Evolutionary conservation across 2,329 filamentous ascomycete species (phyloP).

Genomic region (Talaromyces funiculosus): DNA sequence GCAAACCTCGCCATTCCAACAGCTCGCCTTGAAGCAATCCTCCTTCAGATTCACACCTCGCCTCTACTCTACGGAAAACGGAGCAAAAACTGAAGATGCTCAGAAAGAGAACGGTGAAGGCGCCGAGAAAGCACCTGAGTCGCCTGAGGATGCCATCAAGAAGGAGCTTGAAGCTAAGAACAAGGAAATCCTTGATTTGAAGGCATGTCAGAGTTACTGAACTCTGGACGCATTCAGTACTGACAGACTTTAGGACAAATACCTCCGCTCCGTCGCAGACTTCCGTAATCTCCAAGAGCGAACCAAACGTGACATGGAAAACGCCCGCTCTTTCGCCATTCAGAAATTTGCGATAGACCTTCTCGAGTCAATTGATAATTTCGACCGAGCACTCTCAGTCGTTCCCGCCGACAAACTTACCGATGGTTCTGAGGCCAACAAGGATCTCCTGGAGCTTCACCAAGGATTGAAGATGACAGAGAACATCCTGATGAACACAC

Average conservation of each 20-base stretch:
- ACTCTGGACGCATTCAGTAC: background rate
- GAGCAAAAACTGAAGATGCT: conserved; percentile 17
- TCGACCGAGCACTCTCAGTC: conserved; percentile 81
- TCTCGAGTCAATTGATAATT: conserved; percentile 91
- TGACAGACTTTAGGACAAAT: conserved; percentile 68
- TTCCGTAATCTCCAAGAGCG: conserved; percentile 98
- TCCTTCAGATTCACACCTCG: conserved; percentile 30
- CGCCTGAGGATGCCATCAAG: conserved; percentile 47
- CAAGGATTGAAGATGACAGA: conserved; percentile 96
- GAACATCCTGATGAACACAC: conserved; percentile 73
- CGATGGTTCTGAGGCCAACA: conserved; percentile 48
- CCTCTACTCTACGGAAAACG: conserved; percentile 40
- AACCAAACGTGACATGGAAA: conserved; percentile 81
- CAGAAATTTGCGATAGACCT: conserved; percentile 92
- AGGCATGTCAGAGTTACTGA: conserved; percentile 52
- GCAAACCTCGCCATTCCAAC: conserved; percentile 31
- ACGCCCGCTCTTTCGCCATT: conserved; percentile 86
- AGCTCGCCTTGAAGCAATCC: conserved; percentile 28
- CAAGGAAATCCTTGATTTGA: conserved; percentile 71
- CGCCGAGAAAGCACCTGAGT: conserved; percentile 39
- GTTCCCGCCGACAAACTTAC: conserved; percentile 70
- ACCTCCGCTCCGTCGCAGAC: conserved; percentile 87
- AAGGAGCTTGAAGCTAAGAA: conserved; percentile 68
- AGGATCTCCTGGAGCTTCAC: conserved; percentile 75
- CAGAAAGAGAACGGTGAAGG: conserved; percentile 37